Evolutionary conservation across 2,329 filamentous ascomycete genomes (phyloP).

Genomic region (Neonectria magnoliae): DNA sequence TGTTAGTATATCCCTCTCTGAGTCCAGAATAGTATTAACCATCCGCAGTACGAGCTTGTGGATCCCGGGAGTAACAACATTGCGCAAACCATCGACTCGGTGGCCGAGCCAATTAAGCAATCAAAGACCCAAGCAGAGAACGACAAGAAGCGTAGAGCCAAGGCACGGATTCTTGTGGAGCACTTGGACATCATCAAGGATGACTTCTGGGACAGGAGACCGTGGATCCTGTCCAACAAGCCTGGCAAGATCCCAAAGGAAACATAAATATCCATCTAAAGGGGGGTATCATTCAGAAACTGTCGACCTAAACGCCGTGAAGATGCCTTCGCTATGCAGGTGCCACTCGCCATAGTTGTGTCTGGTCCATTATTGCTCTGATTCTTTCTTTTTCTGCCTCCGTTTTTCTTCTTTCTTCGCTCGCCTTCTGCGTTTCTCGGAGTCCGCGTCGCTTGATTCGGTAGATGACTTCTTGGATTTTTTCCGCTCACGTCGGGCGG

Average conservation of each 20-base stretch:
- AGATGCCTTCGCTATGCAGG: constrained; percentile 28
- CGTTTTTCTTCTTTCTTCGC: constrained; percentile 55
- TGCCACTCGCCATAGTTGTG: constrained; percentile 25
- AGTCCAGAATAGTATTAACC: constrained; percentile 34
- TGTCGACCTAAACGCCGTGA: constrained; percentile 43
- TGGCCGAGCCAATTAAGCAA: constrained; percentile 64
- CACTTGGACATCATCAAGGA: constrained; percentile 96
- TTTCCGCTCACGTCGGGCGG: constrained; percentile 38
- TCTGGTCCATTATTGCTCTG: constrained; percentile 28
- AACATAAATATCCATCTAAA: constrained; percentile 48
- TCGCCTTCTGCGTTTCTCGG: constrained; percentile 59
- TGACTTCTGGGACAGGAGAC: constrained; percentile 88
- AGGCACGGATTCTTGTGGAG: constrained; percentile 82
- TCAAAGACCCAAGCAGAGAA: constrained; percentile 87
- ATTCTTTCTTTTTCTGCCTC: constrained; percentile 43
- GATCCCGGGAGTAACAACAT: constrained; percentile 63
- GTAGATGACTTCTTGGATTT: constrained; percentile 42
- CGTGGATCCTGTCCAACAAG: constrained; percentile 83
- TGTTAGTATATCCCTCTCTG: constrained; percentile 55
- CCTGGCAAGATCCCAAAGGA: constrained; percentile 76
- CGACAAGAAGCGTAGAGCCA: constrained; percentile 80
- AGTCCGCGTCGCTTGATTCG: constrained; percentile 45
- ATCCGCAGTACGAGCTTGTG: constrained; percentile 73
- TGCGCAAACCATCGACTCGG: constrained; percentile 56
- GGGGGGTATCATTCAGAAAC: constrained; percentile 46